Evolutionary conservation across 345 rosid genomes (phyloP).

Genomic region (Populus simonii): DNA sequence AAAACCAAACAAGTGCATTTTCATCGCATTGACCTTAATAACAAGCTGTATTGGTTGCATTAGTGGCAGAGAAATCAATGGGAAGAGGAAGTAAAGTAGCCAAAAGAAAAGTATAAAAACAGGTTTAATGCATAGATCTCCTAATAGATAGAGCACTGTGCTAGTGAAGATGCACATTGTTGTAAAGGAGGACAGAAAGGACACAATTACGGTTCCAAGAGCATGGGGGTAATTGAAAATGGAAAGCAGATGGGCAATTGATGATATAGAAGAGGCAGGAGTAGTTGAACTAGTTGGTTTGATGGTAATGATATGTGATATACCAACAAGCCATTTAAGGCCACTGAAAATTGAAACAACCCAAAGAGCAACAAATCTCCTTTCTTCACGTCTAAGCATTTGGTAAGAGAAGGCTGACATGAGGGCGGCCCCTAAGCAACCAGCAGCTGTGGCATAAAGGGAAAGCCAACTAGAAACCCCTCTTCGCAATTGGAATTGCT

Average conservation of each 20-base stretch:
- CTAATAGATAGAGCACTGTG: conserved; percentile 37
- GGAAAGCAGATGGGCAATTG: conserved; percentile 31
- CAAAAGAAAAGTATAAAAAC: conserved; percentile 37
- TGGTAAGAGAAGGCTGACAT: conserved; percentile 48
- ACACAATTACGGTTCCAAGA: conserved; percentile 34
- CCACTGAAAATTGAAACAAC: conserved; percentile 64
- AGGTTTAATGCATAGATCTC: conserved; percentile 48
- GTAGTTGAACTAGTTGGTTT: conserved; percentile 18
- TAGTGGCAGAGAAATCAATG: conserved; percentile 42
- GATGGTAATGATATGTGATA: conserved; percentile 21
- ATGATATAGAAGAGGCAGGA: conserved; percentile 8
- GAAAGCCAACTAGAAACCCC: conserved; percentile 54
- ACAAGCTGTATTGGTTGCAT: conserved; percentile 43
- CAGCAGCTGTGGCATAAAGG: conserved; percentile 39
- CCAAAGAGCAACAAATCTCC: conserved; percentile 41
- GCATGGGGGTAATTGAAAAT: conserved; percentile 48
- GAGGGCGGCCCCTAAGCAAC: conserved; percentile 49
- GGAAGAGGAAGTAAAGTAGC: conserved; percentile 52
- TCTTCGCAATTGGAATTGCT: conserved; percentile 32
- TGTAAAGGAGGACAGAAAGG: conserved; percentile 48
- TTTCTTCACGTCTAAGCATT: conserved; percentile 40
- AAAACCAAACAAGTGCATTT: conserved; percentile 55
- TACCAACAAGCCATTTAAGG: conserved; percentile 49
- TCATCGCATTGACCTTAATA: conserved; percentile 36
- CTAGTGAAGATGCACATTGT: conserved; percentile 58